Evolutionary conservation across 768 basidiomycete species (phyloP), one percentile per base, ranked within the genome.

Genomic region (Boletus vermiculosoides): DNA sequence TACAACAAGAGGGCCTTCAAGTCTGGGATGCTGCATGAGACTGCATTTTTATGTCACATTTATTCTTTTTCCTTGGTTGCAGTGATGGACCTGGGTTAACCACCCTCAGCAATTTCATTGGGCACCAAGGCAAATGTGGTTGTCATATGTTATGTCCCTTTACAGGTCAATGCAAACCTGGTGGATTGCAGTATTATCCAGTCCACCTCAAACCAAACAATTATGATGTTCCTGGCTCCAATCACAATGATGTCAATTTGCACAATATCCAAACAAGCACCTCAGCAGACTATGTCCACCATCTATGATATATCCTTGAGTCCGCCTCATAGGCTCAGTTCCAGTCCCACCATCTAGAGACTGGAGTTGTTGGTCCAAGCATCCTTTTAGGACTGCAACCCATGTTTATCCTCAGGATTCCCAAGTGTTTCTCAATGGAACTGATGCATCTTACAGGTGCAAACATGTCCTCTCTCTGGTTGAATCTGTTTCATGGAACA

Each of bases 11-110:
- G 20, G 63, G 68, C 4, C 53, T 71, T 2, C 16, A 16, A 0
- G 45, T 69, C 3, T 73, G 65, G 66, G 59, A 68, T 50, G 65
- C 61, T 11, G n/a, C 28, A 18, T 15, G 8, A 10, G 16, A 18
- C 10, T 0, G 7, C 1, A 4, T n/a, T 0, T 4, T 40, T 11
- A 11, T 0, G 1, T 40, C 10, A 1, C 8, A 5, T 4, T 40
- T 20, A 4, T 40, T 20, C 9, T 20, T 40, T 8, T 40, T 40
- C 4, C n/a, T n/a, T 11, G 39, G n/a, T 4, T 40, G 39, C 10
- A 8, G 1, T 11, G 2, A 40, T 20, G n/a, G n/a, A n/a, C 13
- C 8, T 10, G 39, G 39, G 2, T 5, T 40, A 3, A 39, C 39
- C 2, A 18, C 7, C 1, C 7, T n/a, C 16, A 18, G 8, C 1